phyloP scores from a whole-genome alignment of 352 stramenopile genomes.

The Thraustochytrium sp. region DNA sequence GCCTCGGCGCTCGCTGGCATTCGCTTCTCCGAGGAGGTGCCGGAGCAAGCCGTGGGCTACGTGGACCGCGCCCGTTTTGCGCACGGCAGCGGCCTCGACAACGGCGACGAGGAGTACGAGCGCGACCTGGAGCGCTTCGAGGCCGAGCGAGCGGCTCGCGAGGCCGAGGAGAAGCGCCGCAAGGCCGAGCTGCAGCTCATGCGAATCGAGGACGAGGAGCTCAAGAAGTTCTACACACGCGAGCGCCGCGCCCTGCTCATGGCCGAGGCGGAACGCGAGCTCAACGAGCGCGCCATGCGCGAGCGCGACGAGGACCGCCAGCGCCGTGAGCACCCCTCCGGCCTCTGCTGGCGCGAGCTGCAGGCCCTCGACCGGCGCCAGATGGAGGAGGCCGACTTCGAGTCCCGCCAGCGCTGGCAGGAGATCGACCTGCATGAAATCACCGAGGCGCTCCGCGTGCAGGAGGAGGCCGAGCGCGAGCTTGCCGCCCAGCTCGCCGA shows the following conservation, averaged over 20 bases:
- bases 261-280: not conserved
- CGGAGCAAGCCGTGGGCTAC: not conserved
- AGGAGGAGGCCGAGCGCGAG: not conserved
- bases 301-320: constrained; percentile 18
- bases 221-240: not conserved
- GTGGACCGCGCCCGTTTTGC: not conserved
- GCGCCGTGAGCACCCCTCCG: constrained; percentile 9
- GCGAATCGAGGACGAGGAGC: not conserved
- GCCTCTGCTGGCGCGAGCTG: constrained; percentile 10
- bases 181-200: not conserved
- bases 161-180: not conserved
- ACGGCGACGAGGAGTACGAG: constrained; percentile 37
- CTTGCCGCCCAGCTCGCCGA: not conserved
- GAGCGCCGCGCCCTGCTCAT: constrained; percentile 4
- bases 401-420: constrained; percentile 8
- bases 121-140: not conserved
- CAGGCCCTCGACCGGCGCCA: not conserved
- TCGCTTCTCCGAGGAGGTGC: not conserved
- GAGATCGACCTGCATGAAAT: not conserved
- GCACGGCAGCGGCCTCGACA: not conserved
- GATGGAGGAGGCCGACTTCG: constrained; percentile 10
- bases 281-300: not conserved
- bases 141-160: not conserved
- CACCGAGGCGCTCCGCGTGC: not conserved
- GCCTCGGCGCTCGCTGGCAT: not conserved